Evolutionary conservation across 164 flowering plant genomes (phyloP).

Genomic region (Buxus sempervirens): DNA sequence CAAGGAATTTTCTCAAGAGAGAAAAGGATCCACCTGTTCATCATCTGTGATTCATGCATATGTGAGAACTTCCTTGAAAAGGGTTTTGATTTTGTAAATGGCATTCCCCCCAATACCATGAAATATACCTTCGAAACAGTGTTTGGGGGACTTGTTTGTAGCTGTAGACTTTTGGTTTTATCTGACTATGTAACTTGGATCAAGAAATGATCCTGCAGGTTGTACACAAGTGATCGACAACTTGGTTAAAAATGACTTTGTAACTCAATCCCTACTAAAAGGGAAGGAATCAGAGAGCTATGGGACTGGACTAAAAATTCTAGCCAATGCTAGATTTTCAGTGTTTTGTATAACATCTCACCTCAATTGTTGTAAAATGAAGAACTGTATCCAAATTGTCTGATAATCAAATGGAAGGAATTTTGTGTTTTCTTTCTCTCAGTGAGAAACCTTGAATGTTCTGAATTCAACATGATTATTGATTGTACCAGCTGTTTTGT

Average conservation of each 20-base stretch:
- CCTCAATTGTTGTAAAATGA: too few species aligned
- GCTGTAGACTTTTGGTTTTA: constrained; percentile 3
- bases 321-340: too few species aligned
- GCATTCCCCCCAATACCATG: not conserved
- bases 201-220: constrained; percentile 10
- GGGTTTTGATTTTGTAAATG: not conserved
- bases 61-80: not conserved
- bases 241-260: not conserved
- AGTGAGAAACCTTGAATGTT: too few species aligned
- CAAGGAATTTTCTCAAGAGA: not conserved
- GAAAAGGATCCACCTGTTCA: not conserved
- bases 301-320: too few species aligned
- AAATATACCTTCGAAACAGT: constrained; percentile 7
- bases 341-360: too few species aligned
- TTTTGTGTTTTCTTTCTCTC: too few species aligned
- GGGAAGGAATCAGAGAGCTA: not conserved
- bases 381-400: too few species aligned
- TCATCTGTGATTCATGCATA: not conserved
- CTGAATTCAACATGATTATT: too few species aligned
- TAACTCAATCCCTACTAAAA: not conserved
- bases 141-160: constrained; percentile 1
- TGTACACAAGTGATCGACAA: constrained; percentile 10
- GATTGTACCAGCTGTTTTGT: too few species aligned
- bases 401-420: too few species aligned
- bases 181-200: constrained; percentile 9